These are phyloP conservation scores for Fimicolochytrium jonesii DNA, from an alignment of 192 early-diverging fungal genomes.

Conservation along the genomic window DNA sequence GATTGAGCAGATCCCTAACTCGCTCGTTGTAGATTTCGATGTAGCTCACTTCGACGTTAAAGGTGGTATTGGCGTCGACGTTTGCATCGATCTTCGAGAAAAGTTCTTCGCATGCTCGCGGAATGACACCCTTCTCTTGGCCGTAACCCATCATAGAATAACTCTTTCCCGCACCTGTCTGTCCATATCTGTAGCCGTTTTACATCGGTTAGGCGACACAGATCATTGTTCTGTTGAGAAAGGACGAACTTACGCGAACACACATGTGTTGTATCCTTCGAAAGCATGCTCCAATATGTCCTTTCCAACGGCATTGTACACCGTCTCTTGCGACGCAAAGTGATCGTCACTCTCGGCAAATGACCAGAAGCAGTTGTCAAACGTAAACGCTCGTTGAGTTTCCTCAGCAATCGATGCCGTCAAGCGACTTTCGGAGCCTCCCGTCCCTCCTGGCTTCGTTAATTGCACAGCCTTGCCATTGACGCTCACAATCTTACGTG, in stretches of 20 bases:
- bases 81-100: conserved; percentile 60
- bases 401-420: not conserved
- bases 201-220: not conserved
- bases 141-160: conserved; percentile 65
- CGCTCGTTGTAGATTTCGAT: conserved; percentile 98
- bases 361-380: conserved; percentile 90
- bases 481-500: not conserved
- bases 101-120: conserved; percentile 73
- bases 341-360: conserved; percentile 35
- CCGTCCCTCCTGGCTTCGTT: too few relatives aligned
- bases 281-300: conserved; percentile 83
- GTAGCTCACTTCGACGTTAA: conserved; percentile 68
- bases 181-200: conserved; percentile 63
- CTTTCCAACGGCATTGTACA: conserved; percentile 73
- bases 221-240: not conserved
- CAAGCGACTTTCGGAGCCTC: conserved; percentile 2
- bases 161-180: conserved; percentile 69
- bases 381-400: conserved; percentile 67
- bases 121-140: conserved; percentile 66
- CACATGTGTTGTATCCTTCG: conserved; percentile 86
- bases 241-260: conserved; percentile 68
- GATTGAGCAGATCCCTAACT: conserved; percentile 78
- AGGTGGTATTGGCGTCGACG: conserved; percentile 30
- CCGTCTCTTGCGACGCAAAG: conserved; percentile 68
- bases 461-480: not conserved